These are phyloP conservation scores for Syzygium syzygioides DNA, from an alignment of 441 rosid genomes.

Conservation along the genomic window DNA sequence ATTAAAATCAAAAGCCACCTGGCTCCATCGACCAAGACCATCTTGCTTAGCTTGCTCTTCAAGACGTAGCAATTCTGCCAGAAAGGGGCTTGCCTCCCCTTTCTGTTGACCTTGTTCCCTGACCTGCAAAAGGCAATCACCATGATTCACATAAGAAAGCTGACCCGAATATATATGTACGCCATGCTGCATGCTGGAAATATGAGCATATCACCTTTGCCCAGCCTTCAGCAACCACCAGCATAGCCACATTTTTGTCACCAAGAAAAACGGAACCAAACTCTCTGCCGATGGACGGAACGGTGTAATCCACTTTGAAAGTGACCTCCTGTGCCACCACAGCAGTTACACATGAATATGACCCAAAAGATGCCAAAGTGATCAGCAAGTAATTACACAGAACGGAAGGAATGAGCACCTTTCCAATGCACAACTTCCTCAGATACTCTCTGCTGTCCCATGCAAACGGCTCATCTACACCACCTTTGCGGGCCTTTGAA, in stretches of 20 bases:
- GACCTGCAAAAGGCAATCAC: slow-evolving; percentile 45
- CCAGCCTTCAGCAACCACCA: slow-evolving; percentile 79
- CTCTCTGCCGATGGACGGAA: slow-evolving; percentile 63
- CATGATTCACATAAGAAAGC: not conserved
- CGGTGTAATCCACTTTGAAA: slow-evolving; percentile 80
- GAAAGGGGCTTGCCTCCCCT: slow-evolving; percentile 77
- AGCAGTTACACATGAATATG: not conserved
- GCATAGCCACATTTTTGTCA: slow-evolving; percentile 54
- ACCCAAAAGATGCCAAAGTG: not conserved
- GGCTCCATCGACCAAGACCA: slow-evolving; percentile 85
- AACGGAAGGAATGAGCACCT: slow-evolving; percentile 43
- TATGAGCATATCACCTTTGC: slow-evolving; percentile 51
- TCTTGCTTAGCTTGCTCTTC: slow-evolving; percentile 82
- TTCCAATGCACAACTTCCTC: slow-evolving; percentile 92
- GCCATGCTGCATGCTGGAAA: slow-evolving; percentile 8
- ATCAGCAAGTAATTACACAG: not conserved
- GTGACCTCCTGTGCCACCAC: slow-evolving; percentile 55
- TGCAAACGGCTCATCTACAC: slow-evolving; percentile 91
- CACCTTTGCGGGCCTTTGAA: slow-evolving; percentile 85
- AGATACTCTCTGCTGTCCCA: slow-evolving; percentile 94
- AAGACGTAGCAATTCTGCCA: slow-evolving; percentile 50
- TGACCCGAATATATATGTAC: not conserved
- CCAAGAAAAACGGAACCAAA: slow-evolving; percentile 84
- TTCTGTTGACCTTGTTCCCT: slow-evolving; percentile 82
- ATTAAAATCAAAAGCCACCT: slow-evolving; percentile 31